A percentile compares a stretch with the other conserved stretches of the same genome.
These are phyloP conservation scores for Novymonas esmeraldas DNA, from an alignment of 208 protist genomes.

Conservation along the genomic window DNA sequence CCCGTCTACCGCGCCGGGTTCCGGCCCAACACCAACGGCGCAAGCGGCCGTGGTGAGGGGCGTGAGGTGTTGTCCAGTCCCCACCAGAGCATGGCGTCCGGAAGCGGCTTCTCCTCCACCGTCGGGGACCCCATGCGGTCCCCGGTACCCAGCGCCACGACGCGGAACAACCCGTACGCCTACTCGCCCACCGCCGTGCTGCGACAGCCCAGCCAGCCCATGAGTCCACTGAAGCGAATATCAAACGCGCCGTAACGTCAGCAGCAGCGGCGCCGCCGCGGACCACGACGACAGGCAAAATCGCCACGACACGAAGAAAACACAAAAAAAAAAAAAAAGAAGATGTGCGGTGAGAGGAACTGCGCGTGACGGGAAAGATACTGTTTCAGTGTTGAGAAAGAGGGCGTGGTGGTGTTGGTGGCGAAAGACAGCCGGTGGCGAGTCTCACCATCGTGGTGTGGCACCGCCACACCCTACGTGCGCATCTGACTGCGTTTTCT, in stretches of 20 bases:
- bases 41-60: conserved; percentile 9
- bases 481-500: conserved; percentile 15
- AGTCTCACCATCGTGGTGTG: too few species aligned
- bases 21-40: conserved; percentile 4
- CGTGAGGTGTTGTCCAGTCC: not conserved
- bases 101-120: not conserved
- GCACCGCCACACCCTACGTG: too few species aligned
- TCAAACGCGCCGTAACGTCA: not conserved
- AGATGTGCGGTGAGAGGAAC: too few species aligned
- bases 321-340: too few species aligned
- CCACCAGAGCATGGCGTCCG: not conserved
- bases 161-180: conserved; percentile 27
- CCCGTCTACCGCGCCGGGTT: conserved; percentile 12
- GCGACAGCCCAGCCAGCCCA: conserved; percentile 13
- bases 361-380: too few species aligned
- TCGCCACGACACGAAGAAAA: too few species aligned
- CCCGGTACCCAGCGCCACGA: not conserved
- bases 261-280: too few species aligned
- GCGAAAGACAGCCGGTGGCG: too few species aligned
- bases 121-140: not conserved
- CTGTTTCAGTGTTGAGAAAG: too few species aligned
- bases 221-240: conserved; percentile 20
- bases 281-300: too few species aligned
- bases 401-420: too few species aligned
- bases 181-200: conserved; percentile 9